These are phyloP conservation scores for Alternaria metachromatica DNA, from an alignment of 2,329 filamentous ascomycete genomes.

Conservation along the genomic window DNA sequence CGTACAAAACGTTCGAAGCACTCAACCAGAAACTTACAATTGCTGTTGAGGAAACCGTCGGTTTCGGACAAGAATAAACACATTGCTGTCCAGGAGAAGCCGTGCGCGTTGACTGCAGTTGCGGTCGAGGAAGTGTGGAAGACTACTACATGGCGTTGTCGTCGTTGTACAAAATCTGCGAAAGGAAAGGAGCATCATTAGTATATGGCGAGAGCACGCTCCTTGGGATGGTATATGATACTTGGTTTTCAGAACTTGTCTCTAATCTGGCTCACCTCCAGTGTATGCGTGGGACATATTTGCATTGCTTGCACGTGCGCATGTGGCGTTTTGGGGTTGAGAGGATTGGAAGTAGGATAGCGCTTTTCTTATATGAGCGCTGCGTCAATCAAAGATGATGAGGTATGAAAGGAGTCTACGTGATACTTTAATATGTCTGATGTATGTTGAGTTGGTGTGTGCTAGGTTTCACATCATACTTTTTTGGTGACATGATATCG, in stretches of 20 bases:
- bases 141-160: constrained; percentile 9
- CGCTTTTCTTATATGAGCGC: constrained; percentile 10
- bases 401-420: not conserved
- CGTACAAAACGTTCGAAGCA: constrained; percentile 87
- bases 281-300: constrained; percentile 11
- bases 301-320: constrained; percentile 14
- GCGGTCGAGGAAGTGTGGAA: not conserved
- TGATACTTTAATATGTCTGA: not conserved
- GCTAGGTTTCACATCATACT: not conserved
- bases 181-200: constrained; percentile 1
- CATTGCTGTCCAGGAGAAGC: not conserved
- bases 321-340: constrained; percentile 12
- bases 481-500: not conserved
- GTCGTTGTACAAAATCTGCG: constrained; percentile 14
- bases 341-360: constrained; percentile 8
- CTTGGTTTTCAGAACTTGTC: constrained; percentile 2
- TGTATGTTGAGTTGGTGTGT: not conserved
- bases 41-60: constrained; percentile 98
- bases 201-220: constrained; percentile 4
- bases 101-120: not conserved
- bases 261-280: constrained; percentile 11
- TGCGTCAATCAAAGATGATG: constrained; percentile 5
- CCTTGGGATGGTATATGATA: constrained; percentile 10
- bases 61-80: constrained; percentile 89
- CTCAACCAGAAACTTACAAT: constrained; percentile 91